Evolutionary conservation across 331 rosid genomes (phyloP), one percentile per base, ranked within the genome.

Genomic region (Telfairia occidentalis): DNA sequence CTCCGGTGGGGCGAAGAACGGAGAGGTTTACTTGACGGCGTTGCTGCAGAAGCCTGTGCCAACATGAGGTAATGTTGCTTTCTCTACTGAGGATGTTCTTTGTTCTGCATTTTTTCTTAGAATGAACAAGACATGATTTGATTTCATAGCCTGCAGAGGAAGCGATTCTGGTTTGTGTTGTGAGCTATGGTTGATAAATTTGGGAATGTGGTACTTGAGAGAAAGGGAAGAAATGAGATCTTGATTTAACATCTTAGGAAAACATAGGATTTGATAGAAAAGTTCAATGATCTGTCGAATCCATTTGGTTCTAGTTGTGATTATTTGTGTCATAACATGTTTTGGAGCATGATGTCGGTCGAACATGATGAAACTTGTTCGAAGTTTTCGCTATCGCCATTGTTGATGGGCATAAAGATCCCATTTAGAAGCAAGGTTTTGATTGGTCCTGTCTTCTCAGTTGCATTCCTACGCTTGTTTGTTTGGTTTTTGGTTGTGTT

Each of bases 1-100:
- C 52, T 81, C 91, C 0, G 64, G 89, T 21, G 89, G 90, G 19
- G 7, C 86, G 73, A 95, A 90, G 93, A 82, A 86, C 49, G 90
- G 86, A 1, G 99, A 95, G 78, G 84, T 92, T 75, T 95, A 79
- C 83, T 85, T 95, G 88, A 88, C 99, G 19, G 97, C 92, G 1
- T 85, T 95, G 78, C 70, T 95, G 80, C 99, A 92, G 76, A 95
- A 95, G 85, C 97, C 99, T 24, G 50, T 80, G 16, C 84, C 90
- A 9, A 86, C 23, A 76, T 76, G 78, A 76, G 78, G 78, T 76
- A 76, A 59, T 45, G 12, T 67, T 57, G 57, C 21, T 24, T 21
- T 38, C 13, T n/a, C 26, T 32, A 4, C 8, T 71, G 4, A 10
- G 66, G 66, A 37, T 18, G 40, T 21, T 54, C 9, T 40, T 42